Base-by-base conservation (phyloP, 2,329 filamentous ascomycete genomes). In the Pseudogymnoascus sp. region DNA sequence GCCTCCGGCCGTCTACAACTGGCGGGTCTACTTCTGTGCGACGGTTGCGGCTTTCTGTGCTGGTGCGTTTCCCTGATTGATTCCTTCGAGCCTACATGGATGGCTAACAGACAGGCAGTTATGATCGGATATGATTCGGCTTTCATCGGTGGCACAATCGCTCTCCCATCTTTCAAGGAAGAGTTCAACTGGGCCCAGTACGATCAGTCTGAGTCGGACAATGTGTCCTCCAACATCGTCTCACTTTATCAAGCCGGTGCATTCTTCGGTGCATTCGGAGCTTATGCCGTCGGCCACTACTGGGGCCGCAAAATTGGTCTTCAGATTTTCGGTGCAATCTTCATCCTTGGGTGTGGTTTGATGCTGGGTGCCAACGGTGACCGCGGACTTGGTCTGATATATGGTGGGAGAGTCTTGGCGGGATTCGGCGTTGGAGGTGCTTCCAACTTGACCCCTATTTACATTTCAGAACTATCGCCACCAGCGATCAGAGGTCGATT, bases 231-330 rank as follows among this genome's bases (percentile, higher is more conserved):
- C 69, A 93, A 93, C 73, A 91, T 93, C 65, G 89, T 92, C 61
- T 91, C 88, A 26, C 83, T 88, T 62, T 93, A 91, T 77, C 90
- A 93, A 75, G 90, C 90, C 9, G 90, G 90, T 64, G 89, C 89
- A 65, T 93, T 95, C 77, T 93, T 93, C 69, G 90, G 90, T 60
- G 84, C 87, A n/a, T 76, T 91, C 42, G 81, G 83, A 65, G 88
- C 86, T 63, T 92, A 89, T 68, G 80, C 78, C 7, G 81, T 84
- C 35, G 85, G 83, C 31, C 86, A 88, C 77, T 89, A 82, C 72
- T 77, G 88, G 66, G 89, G 89, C 29, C 83, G 89, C 21, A 84
- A 83, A 70, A 82, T 80, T 71, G 87, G 84, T 21, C 78, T 93
- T 2, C 77, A 86, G 66, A 67, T 85, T 56, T 88, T 87, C 72